Base-by-base conservation (phyloP, 192 early-diverging fungal species). In the Backusella parvicylindrica region DNA sequence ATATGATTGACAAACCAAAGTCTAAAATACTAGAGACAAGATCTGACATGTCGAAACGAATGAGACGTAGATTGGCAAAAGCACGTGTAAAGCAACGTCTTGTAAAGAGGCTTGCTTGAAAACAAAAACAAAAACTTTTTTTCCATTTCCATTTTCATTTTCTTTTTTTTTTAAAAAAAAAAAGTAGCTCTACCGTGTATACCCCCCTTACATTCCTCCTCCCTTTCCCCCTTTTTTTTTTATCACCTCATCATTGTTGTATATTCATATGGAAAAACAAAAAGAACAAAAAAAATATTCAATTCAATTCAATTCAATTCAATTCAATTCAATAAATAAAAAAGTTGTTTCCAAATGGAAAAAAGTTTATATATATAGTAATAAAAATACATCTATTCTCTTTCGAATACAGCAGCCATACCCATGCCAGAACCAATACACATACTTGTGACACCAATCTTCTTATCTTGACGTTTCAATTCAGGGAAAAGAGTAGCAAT, bases 341-440 rank as follows among this genome's bases (percentile, higher is more conserved):
- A 60, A 26, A 28, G 2, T 2, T 26, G 23, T 26, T 60, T 60
- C 43, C 43, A 47, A 4, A 47, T 47, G 43, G 43, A 47, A 47
- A 47, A 47, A 16, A 3, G 41, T 56, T 11, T 56, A 26, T 56
- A 56, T 56, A 56, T 23, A 26, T 21, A n/a, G n/a, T 50, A 56
- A 56, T 8, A 56, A 56, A 53, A 53, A 53, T 53, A 67, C 32
- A n/a, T 74, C 63, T 79, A 81, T 77, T 91, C 90, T 71, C 84
- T 87, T 82, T 94, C 93, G 64, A 95, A 89, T 43, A 96, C 87
- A 31, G 95, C 93, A n/a, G 92, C 92, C 85, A 91, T 94, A 68
- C 95, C 96, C 91, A 95, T 95, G 69, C 97, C 97, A 23, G 96
- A 96, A 71, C 97, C 97, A 80, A 98, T 99, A 87, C 97, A 99